Evolutionary conservation across 2,329 filamentous ascomycete species (phyloP).

Genomic region (Rhynchosporium secalis): DNA sequence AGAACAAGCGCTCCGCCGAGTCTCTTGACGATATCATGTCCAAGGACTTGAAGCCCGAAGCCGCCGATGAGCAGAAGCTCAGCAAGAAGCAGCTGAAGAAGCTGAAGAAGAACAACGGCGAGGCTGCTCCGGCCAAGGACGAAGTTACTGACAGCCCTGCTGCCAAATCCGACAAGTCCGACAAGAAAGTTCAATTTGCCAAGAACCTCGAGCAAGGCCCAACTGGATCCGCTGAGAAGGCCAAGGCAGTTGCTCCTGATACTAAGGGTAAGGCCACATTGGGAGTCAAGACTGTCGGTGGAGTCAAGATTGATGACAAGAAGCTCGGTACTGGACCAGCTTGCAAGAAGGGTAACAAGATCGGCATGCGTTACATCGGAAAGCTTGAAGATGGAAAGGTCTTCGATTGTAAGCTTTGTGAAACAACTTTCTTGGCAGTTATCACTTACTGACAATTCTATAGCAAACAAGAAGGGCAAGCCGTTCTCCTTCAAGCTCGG

Average conservation of each 20-base stretch:
- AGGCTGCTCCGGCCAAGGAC: conserved; percentile 65
- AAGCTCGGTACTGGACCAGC: conserved; percentile 82
- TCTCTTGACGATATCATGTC: conserved; percentile 82
- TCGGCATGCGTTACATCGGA: conserved; percentile 97
- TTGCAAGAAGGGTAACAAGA: conserved; percentile 86
- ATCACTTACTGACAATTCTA: conserved; percentile 10
- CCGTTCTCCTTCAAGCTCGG: conserved; percentile 96
- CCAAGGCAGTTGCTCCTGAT: conserved; percentile 52
- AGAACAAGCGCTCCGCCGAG: conserved; percentile 92
- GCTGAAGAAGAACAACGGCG: conserved; percentile 96
- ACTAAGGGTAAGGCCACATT: conserved; percentile 53
- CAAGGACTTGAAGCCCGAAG: conserved; percentile 61
- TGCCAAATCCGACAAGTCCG: conserved; percentile 57
- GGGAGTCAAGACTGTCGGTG: conserved; percentile 77
- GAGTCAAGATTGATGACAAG: conserved; percentile 93
- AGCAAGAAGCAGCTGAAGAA: conserved; percentile 99
- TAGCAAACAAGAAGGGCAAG: conserved; percentile 98
- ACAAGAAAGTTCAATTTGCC: conserved; percentile 98
- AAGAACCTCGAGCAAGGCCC: conserved; percentile 98
- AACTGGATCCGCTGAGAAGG: conserved; percentile 63
- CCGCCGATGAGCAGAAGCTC: conserved; percentile 68
- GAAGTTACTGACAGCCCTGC: conserved; percentile 45
- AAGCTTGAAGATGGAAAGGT: conserved; percentile 94
- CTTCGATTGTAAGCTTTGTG: conserved; percentile 74
- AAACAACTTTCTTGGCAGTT: conserved; percentile 30